phyloP scores from a whole-genome alignment of 441 rosid species.

The Flueggea neowawraea region DNA sequence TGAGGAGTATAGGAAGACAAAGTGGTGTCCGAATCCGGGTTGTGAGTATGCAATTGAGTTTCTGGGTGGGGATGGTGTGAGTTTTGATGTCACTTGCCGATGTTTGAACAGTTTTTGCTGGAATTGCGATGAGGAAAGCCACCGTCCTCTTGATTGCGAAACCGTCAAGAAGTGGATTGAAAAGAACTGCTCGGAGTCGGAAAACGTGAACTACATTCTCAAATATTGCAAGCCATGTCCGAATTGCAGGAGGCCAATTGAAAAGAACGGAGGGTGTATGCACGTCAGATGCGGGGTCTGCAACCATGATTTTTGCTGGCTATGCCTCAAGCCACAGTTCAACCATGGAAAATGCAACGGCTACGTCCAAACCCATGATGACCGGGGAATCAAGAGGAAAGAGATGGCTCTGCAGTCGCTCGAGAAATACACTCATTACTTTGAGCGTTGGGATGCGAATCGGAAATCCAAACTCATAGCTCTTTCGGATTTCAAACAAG shows the following conservation, averaged over 20 bases:
- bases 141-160: constrained; percentile 76
- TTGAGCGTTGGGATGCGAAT: constrained; percentile 75
- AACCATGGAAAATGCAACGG: constrained; percentile 33
- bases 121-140: constrained; percentile 71
- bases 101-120: constrained; percentile 67
- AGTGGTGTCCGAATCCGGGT: constrained; percentile 71
- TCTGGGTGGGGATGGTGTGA: constrained; percentile 24
- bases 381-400: constrained; percentile 17
- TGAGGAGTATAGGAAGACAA: constrained; percentile 46
- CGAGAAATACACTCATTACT: constrained; percentile 69
- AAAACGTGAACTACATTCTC: constrained; percentile 63
- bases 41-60: constrained; percentile 56
- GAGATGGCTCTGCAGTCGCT: constrained; percentile 49
- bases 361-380: constrained; percentile 14
- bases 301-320: constrained; percentile 69
- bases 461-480: constrained; percentile 51
- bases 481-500: constrained; percentile 31
- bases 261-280: constrained; percentile 73
- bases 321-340: constrained; percentile 49
- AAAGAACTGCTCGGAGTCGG: constrained; percentile 65
- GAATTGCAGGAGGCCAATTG: constrained; percentile 68
- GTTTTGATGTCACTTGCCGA: constrained; percentile 50
- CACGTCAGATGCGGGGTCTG: constrained; percentile 70
- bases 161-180: constrained; percentile 59
- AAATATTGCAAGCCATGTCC: constrained; percentile 83